These are phyloP conservation scores for Salvia hispanica DNA, from an alignment of 257 asterid species.

Conservation along the genomic window DNA sequence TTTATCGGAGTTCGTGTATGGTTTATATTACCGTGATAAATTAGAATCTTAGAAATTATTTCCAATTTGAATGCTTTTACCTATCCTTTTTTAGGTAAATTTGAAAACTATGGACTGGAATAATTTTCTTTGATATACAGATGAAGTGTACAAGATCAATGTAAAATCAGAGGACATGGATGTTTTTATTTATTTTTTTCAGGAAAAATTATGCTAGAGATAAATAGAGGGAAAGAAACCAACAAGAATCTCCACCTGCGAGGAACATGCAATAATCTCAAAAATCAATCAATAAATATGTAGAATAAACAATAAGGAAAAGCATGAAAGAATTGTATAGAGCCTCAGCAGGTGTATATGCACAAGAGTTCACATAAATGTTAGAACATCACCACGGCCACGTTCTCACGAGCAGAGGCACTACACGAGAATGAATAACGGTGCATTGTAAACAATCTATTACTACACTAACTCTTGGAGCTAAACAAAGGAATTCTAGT, in stretches of 20 bases:
- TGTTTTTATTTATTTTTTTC: background rate
- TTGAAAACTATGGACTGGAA: no score
- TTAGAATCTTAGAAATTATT: conserved; percentile 44
- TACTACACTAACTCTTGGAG: conserved; percentile 32
- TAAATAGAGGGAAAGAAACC: background rate
- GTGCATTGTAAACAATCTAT: conserved; percentile 19
- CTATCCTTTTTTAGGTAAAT: conserved; percentile 29
- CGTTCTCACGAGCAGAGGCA: conserved; percentile 23
- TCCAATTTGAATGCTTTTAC: conserved; percentile 36
- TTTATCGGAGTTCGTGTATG: background rate
- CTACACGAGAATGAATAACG: conserved; percentile 13
- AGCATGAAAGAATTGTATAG: background rate
- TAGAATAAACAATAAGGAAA: background rate
- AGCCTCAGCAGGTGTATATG: conserved; percentile 19
- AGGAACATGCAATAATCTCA: background rate
- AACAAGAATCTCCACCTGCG: background rate
- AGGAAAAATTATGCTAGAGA: background rate
- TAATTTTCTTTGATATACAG: no score
- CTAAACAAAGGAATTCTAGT: conserved; percentile 31
- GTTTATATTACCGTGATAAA: conserved; percentile 18
- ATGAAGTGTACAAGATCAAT: background rate
- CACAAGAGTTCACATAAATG: conserved; percentile 34
- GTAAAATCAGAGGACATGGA: background rate
- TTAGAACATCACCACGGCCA: conserved; percentile 20
- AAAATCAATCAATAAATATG: background rate